These are phyloP conservation scores for Oryza nivara DNA, from an alignment of 176 grass and related monocot species.

Conservation along the genomic window DNA sequence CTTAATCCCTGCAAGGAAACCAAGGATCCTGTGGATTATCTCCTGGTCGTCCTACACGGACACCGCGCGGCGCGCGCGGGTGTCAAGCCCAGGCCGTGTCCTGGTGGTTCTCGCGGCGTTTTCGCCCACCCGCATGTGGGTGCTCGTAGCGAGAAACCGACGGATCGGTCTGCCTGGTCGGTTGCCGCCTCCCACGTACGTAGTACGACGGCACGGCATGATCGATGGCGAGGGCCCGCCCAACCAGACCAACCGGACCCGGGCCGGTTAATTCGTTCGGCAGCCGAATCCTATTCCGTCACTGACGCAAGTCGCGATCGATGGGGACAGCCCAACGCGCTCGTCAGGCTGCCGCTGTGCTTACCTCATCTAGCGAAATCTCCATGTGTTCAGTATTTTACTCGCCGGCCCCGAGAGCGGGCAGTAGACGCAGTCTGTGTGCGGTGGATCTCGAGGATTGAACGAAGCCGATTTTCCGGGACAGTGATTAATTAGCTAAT, in stretches of 20 bases:
- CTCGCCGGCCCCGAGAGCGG: neutral
- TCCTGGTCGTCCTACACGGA: neutral
- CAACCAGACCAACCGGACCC: no score
- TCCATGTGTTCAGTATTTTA: neutral
- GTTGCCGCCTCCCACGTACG: neutral
- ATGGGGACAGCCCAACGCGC: neutral
- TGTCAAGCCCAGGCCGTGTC: neutral
- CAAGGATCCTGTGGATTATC: neutral
- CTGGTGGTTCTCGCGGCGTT: neutral
- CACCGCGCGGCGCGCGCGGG: neutral
- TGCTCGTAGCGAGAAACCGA: neutral
- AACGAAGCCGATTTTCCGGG: neutral
- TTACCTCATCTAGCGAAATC: neutral
- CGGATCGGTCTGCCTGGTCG: neutral
- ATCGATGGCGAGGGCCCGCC: neutral
- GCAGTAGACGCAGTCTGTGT: neutral
- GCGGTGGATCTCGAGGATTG: neutral
- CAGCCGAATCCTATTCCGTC: neutral
- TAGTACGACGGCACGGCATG: neutral
- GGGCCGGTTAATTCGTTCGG: neutral
- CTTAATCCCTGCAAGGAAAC: neutral
- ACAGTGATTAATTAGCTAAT: neutral
- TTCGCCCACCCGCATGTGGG: neutral
- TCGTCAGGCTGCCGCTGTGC: conserved; percentile 43
- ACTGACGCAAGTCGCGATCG: neutral